A percentile compares a stretch with the other conserved stretches of the same genome.
Conservation (phyloP, 2,329 filamentous ascomycete species). For the Davidsoniella virescens region DNA sequence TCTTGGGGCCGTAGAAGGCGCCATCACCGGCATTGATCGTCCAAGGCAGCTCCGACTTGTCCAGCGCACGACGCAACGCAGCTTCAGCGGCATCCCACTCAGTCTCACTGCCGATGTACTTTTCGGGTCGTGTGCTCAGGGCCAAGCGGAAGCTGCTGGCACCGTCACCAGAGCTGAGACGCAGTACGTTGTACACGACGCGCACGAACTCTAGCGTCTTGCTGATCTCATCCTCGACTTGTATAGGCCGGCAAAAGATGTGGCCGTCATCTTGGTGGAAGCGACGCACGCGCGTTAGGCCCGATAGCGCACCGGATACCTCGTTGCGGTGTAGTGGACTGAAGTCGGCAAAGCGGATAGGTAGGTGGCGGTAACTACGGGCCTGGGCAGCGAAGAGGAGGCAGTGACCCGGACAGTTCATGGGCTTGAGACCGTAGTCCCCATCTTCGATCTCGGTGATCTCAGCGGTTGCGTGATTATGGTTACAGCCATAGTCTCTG, state of each 20-base stretch:
- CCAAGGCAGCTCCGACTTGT: constrained; percentile 59
- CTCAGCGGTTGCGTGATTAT: constrained; percentile 22
- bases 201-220: constrained; percentile 60
- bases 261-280: constrained; percentile 89
- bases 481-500: constrained; percentile 18
- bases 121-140: constrained; percentile 64
- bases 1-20: constrained; percentile 85
- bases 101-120: constrained; percentile 58
- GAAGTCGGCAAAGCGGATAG: constrained; percentile 75
- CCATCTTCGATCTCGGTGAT: constrained; percentile 24
- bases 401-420: constrained; percentile 87
- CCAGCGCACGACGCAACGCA: constrained; percentile 26
- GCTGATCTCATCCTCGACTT: constrained; percentile 59
- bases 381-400: constrained; percentile 61
- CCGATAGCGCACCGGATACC: constrained; percentile 63
- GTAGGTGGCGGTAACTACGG: constrained; percentile 64
- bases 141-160: constrained; percentile 44
- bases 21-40: constrained; percentile 65
- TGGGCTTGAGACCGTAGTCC: constrained; percentile 74
- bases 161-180: constrained; percentile 33
- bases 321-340: constrained; percentile 78
- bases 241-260: constrained; percentile 68
- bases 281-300: constrained; percentile 65
- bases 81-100: constrained; percentile 38
- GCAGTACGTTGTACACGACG: constrained; percentile 53